Evolutionary conservation across 108 stramenopile genomes (phyloP), one percentile per base, ranked within the genome.

Genomic region (Asterionellopsis glacialis): DNA sequence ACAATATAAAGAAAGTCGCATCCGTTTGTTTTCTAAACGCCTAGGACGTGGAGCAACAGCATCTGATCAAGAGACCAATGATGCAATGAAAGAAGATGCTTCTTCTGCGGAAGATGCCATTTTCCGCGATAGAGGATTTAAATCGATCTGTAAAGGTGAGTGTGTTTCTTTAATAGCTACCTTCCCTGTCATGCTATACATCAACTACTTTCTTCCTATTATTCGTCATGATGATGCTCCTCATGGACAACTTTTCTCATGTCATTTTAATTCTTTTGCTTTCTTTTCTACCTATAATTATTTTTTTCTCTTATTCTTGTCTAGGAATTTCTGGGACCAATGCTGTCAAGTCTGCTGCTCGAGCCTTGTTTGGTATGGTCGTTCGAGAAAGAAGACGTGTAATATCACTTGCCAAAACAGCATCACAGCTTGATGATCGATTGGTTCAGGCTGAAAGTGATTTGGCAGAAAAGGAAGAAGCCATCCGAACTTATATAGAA

Each of bases 321-420:
- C 5, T 7, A 33, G 33, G 33, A 33, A 33, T 33, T 33, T 33
- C 33, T 33, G 33, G 33, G 7, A 33, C 33, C 33, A 33, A 33
- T 33, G 56, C 39, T 42, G 51, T 66, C 12, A 61, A 68, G 27
- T 41, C 45, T 39, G 73, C 63, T 22, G 63, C 79, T n/a, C 68
- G 59, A 43, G 72, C 78, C 1, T 66, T 87, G 26, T 87, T 87
- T 57, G 85, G 85, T 21, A 87, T 87, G 85, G 74, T 87, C 1
- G 82, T 87, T 12, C 45, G 79, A 41, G 85, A 87, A 68, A 55
- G 81, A 41, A 48, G 80, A 40, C 69, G 85, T 50, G 75, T 82
- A 19, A 64, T 70, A 13, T 33, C 73, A 19, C 45, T 82, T 41
- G 81, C 81, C 1, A 50, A 77, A 48, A 72, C 80, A 9, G 84